These are phyloP conservation scores for Chytriomyces sp. DNA, from an alignment of 192 early-diverging fungal species.

Conservation along the genomic window DNA sequence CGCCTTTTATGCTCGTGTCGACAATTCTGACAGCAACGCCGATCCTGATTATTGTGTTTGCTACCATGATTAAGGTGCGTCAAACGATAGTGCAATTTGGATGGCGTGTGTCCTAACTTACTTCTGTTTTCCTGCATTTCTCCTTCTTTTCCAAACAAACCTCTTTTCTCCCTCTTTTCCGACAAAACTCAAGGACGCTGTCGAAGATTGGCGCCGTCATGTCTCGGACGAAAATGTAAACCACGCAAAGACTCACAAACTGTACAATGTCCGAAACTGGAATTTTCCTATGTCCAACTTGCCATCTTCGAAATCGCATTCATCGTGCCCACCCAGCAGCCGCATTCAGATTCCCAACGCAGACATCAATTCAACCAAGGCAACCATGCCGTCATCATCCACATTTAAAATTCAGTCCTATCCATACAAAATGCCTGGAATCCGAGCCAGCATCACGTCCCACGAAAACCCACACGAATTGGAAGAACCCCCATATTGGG, in stretches of 20 bases:
- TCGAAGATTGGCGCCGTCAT: conserved; percentile 90
- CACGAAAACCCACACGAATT: background rate
- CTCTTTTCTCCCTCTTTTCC: background rate
- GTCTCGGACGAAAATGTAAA: conserved; percentile 84
- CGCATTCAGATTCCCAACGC: conserved; percentile 1
- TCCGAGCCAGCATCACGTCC: background rate
- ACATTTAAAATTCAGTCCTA: background rate
- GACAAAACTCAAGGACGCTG: conserved; percentile 65
- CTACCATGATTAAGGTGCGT: conserved; percentile 53
- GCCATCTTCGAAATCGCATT: background rate
- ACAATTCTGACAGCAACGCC: conserved; percentile 52
- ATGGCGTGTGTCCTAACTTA: background rate
- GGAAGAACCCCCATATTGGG: conserved; percentile 41
- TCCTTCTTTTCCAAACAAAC: background rate
- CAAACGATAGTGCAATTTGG: background rate
- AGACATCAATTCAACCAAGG: background rate
- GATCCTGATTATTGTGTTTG: conserved; percentile 53
- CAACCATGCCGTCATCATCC: background rate
- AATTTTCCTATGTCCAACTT: conserved; percentile 45
- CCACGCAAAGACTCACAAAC: conserved; percentile 63
- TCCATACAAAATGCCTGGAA: background rate
- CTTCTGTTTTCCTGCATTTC: conserved; percentile 1
- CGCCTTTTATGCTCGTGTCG: conserved; percentile 65
- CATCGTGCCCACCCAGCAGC: background rate
- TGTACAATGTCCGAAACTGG: conserved; percentile 66